Evolutionary conservation across 2,329 filamentous ascomycete species (phyloP).

Genomic region (Lasiodiplodia citricola): DNA sequence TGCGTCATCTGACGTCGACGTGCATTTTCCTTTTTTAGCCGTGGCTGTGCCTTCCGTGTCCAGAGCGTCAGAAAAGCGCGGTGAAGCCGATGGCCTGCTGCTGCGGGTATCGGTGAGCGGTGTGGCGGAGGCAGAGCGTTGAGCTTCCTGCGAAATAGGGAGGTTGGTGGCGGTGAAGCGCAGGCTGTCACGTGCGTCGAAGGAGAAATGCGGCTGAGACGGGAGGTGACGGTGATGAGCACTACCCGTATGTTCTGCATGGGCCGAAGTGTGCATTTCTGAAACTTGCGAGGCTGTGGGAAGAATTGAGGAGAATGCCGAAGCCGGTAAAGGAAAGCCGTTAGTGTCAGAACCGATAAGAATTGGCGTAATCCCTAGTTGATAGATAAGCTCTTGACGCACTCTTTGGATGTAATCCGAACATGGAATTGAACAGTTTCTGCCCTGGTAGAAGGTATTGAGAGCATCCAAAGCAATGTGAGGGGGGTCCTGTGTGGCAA

Average conservation of each 20-base stretch:
- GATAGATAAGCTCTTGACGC: conserved; percentile 24
- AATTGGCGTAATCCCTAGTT: background rate
- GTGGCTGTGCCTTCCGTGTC: conserved; percentile 15
- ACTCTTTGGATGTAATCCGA: conserved; percentile 19
- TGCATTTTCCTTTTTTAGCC: conserved; percentile 1
- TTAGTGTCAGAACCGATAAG: background rate
- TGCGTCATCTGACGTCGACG: conserved; percentile 24
- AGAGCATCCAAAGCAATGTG: conserved; percentile 21
- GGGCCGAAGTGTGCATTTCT: conserved; percentile 6
- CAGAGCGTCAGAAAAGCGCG: conserved; percentile 6
- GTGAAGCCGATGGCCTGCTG: background rate
- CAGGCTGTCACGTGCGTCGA: conserved; percentile 20
- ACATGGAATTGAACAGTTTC: background rate
- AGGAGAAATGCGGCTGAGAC: conserved; percentile 22
- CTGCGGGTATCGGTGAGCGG: conserved; percentile 14
- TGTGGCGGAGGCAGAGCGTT: conserved; percentile 21
- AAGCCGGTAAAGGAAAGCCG: background rate
- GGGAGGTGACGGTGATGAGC: conserved; percentile 8
- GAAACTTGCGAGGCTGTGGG: background rate
- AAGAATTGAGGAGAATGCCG: background rate
- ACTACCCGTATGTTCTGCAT: conserved; percentile 28
- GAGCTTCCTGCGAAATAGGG: conserved; percentile 3
- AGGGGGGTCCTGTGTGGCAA: conserved; percentile 22
- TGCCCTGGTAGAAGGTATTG: conserved; percentile 5
- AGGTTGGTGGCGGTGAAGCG: conserved; percentile 20